These are phyloP conservation scores for Penicillium bialowiezense DNA, from an alignment of 495 filamentous ascomycete genomes.

Conservation along the genomic window DNA sequence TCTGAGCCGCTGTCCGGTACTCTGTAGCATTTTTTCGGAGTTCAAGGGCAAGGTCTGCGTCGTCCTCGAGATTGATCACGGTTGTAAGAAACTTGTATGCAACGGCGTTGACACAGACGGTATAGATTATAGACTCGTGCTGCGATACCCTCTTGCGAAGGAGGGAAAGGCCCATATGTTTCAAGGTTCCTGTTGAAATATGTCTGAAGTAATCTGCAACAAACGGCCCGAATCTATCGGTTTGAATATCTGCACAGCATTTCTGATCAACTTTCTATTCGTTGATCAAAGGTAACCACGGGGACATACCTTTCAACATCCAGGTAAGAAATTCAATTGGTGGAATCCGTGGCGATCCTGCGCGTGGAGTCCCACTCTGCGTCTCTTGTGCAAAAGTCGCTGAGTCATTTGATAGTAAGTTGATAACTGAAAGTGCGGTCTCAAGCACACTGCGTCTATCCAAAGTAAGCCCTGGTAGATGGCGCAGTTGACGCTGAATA, in stretches of 20 bases:
- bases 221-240: conserved; percentile 15
- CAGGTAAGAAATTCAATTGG: conserved; percentile 18
- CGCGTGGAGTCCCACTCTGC: background rate
- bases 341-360: background rate
- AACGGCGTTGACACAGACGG: conserved; percentile 18
- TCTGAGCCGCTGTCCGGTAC: conserved; percentile 15
- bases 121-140: conserved; percentile 10
- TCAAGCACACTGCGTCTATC: conserved; percentile 11
- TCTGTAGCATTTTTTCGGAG: conserved; percentile 6
- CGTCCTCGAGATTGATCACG: conserved; percentile 3
- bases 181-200: conserved; percentile 11
- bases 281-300: no score
- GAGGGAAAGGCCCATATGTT: conserved; percentile 17
- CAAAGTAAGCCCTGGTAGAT: conserved; percentile 2
- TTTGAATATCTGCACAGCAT: conserved; percentile 12
- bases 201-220: conserved; percentile 24
- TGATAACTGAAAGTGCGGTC: conserved; percentile 8
- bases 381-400: background rate
- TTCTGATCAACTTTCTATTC: background rate
- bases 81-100: conserved; percentile 23
- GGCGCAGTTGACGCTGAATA: conserved; percentile 7
- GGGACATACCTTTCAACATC: conserved; percentile 22
- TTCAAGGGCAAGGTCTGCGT: conserved; percentile 6
- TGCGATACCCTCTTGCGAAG: conserved; percentile 6
- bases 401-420: background rate